These are phyloP conservation scores for Gracilaria vermiculophylla DNA, from an alignment of 23 red algal genomes.

Conservation along the genomic window DNA sequence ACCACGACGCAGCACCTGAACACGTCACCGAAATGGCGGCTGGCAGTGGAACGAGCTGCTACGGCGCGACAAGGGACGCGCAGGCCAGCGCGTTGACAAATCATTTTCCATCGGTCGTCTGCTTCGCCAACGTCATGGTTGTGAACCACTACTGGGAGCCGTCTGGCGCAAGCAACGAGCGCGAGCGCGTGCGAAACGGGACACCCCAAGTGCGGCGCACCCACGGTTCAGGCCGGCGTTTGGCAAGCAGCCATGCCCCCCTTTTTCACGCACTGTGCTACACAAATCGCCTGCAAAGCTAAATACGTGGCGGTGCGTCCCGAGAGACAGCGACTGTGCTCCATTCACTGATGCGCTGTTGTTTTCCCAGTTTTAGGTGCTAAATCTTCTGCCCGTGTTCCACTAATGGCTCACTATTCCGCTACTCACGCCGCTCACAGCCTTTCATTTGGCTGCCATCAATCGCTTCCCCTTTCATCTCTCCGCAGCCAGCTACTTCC, in stretches of 20 bases:
- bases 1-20: not conserved
- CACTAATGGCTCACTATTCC: not conserved
- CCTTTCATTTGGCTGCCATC: not conserved
- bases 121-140: too few relatives aligned
- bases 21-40: not conserved
- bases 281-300: not conserved
- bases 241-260: too few relatives aligned
- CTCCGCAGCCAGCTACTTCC: not conserved
- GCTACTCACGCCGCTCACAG: not conserved
- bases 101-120: not conserved
- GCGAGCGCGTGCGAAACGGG: not conserved
- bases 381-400: not conserved
- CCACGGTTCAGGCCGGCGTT: not conserved
- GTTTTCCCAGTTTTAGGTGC: not conserved
- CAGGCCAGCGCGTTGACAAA: not conserved
- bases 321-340: not conserved
- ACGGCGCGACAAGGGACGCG: too few relatives aligned
- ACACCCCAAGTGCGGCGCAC: not conserved
- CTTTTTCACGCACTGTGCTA: not conserved
- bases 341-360: not conserved
- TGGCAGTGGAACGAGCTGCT: not conserved
- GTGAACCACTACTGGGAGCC: not conserved
- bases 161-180: not conserved
- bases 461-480: not conserved
- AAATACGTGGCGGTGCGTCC: not conserved